Base-by-base conservation (phyloP, 441 rosid genomes). In the Pelargonium australe region DNA sequence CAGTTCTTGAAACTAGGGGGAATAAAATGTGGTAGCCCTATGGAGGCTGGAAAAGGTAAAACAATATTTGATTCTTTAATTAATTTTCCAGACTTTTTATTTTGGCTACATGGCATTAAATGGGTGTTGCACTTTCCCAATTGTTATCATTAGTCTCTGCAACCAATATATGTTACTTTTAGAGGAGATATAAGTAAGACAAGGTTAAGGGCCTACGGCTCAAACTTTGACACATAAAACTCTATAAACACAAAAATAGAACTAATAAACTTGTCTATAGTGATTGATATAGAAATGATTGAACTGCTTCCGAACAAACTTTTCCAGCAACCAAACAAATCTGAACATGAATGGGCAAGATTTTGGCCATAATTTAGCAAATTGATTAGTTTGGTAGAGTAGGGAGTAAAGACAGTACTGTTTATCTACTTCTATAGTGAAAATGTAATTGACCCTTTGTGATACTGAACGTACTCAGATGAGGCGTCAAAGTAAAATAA, bases 1-100 rank as follows among this genome's bases (percentile, higher is more conserved):
- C 80, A 82, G 73, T 88, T 87, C 78, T 47, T 80, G 75, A 78
- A 74, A 72, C 70, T 91, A 60, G 91, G 91, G 70, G 98, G 95
- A 68, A 74, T 12, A 49, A 74, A 28, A 73, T 81, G 89, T 73
- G 69, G 73, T 25, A 83, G 83, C 69, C 89, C 84, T 74, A 62
- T 66, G 69, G 88, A 86, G 73, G 84, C 80, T 63, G 89, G 82
- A 60, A 83, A 83, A 83, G 95, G 96, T 88, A 78, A 67, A 49
- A 34, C n/a, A 34, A 65, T 63, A 45, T 55, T 67, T 64, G 23
- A 55, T 66, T 58, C 7, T 7, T 16, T 11, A 63, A 55, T 34
- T 60, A 43, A 43, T 43, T 20, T 65, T 20, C 47, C 11, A 37
- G 19, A 20, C 10, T 68, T 47, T 71, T 62, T 5, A 57, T 57